These are phyloP conservation scores for Camellia oleifera DNA, from an alignment of 179 eudicot species.

Conservation along the genomic window DNA sequence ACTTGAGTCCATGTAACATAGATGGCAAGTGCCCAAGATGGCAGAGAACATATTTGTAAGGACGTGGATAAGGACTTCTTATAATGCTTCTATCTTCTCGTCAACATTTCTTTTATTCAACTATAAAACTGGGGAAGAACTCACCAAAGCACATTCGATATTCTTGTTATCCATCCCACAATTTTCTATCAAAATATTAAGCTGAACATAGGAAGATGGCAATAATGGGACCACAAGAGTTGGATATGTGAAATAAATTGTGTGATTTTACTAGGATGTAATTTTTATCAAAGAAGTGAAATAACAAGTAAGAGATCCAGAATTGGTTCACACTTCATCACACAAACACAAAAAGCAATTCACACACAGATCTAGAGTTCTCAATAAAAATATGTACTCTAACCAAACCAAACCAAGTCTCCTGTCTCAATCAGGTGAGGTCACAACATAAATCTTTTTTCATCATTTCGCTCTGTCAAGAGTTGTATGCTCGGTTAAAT, in stretches of 20 bases:
- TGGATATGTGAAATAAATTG: not conserved
- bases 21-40: not conserved
- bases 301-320: not conserved
- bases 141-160: not conserved
- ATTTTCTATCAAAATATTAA: not conserved
- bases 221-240: not conserved
- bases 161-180: not conserved
- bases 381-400: not conserved
- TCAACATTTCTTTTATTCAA: not conserved
- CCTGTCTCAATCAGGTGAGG: no score
- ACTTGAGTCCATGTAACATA: no score
- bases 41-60: not conserved
- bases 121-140: not conserved
- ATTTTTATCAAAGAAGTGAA: not conserved
- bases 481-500: no score
- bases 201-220: not conserved
- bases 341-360: not conserved
- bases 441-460: no score
- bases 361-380: not conserved
- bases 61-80: not conserved
- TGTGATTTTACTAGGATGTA: not conserved
- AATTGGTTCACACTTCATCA: not conserved
- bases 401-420: no score
- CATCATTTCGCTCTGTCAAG: no score
- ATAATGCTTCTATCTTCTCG: not conserved